Conservation (phyloP, 2,329 filamentous ascomycete genomes). For the Myrmaecium sp. region DNA sequence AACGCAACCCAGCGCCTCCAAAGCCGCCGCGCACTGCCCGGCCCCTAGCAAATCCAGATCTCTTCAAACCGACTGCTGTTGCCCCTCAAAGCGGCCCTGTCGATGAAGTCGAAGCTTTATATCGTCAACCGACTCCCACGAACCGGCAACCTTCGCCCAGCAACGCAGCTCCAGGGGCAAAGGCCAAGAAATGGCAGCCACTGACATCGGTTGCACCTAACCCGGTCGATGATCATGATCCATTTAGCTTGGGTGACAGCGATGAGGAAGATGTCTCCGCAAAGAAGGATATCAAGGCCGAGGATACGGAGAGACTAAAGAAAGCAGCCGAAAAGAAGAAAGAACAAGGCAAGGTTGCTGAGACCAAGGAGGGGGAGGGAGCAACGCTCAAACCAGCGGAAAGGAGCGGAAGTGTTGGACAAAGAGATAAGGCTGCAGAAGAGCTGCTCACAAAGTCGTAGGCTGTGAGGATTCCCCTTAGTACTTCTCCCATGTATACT, state of each 20-base stretch:
- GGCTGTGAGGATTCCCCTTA: no score
- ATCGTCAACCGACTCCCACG: conserved; percentile 32
- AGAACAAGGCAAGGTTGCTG: conserved; percentile 32
- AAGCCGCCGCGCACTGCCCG: conserved; percentile 39
- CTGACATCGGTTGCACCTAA: conserved; percentile 70
- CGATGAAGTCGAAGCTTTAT: conserved; percentile 64
- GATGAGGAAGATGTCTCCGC: conserved; percentile 79
- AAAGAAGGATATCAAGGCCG: conserved; percentile 40
- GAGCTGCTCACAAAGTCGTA: conserved; percentile 25
- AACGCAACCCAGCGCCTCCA: conserved; percentile 29
- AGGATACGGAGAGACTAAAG: conserved; percentile 35
- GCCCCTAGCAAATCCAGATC: conserved; percentile 55
- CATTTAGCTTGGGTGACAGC: conserved; percentile 89
- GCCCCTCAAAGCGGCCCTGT: conserved; percentile 42
- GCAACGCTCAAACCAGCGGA: conserved; percentile 20
- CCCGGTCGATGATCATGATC: conserved; percentile 71
- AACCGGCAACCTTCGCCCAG: conserved; percentile 9
- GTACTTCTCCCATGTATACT: no score
- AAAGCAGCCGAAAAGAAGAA: conserved; percentile 33
- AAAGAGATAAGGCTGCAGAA: conserved; percentile 29
- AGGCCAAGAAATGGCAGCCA: conserved; percentile 93
- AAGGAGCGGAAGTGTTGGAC: conserved; percentile 24
- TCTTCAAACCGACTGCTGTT: conserved; percentile 55
- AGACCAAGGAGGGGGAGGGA: conserved; percentile 4
- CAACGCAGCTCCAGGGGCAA: conserved; percentile 33